These are phyloP conservation scores for Xerocomellus amylosporus DNA, from an alignment of 768 basidiomycete species.

Conservation along the genomic window DNA sequence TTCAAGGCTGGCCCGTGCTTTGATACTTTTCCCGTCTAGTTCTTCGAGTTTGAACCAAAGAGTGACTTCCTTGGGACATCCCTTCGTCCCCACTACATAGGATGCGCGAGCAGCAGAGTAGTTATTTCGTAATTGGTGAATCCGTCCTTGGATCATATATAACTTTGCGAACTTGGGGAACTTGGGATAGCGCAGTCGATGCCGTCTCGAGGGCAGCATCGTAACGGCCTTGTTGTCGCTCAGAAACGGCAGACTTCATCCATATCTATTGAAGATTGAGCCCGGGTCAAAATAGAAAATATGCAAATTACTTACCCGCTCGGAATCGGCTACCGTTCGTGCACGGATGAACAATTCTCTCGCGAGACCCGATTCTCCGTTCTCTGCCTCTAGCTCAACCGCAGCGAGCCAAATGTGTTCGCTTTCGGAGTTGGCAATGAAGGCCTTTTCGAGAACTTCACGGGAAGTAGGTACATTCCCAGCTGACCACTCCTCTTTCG, in stretches of 20 bases:
- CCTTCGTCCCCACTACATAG: conserved; percentile 80
- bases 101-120: conserved; percentile 69
- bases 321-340: conserved; percentile 86
- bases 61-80: conserved; percentile 78
- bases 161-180: conserved; percentile 90
- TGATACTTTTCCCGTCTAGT: conserved; percentile 86
- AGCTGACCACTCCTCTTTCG: conserved; percentile 93
- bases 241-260: conserved; percentile 98
- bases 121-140: conserved; percentile 63
- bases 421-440: conserved; percentile 93
- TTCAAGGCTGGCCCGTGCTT: conserved; percentile 86
- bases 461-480: conserved; percentile 92
- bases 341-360: conserved; percentile 85
- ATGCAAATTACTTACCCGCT: conserved; percentile 56
- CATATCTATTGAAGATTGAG: conserved; percentile 64
- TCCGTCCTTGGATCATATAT: conserved; percentile 97
- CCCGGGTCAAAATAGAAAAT: background rate
- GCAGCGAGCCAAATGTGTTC: conserved; percentile 98
- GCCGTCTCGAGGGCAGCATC: conserved; percentile 74
- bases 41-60: conserved; percentile 94
- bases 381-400: conserved; percentile 95
- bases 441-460: conserved; percentile 83
- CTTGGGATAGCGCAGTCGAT: conserved; percentile 67
- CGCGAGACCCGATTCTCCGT: conserved; percentile 84
- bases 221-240: conserved; percentile 80